These are phyloP conservation scores for Monosporascus sp. DNA, from an alignment of 2,329 filamentous ascomycete species.

Conservation along the genomic window DNA sequence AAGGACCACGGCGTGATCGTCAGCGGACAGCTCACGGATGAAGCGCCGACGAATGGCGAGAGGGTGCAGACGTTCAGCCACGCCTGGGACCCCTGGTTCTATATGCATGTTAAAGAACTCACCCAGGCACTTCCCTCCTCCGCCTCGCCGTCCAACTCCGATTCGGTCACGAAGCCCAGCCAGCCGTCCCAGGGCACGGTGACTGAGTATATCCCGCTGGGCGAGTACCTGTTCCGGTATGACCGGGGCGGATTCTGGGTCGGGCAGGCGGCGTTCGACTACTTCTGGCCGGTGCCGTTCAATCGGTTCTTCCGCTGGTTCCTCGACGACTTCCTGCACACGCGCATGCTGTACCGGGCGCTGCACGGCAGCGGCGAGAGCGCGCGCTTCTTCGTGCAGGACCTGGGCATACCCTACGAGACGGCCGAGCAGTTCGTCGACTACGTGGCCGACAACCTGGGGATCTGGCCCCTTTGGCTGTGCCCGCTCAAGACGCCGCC, in stretches of 20 bases:
- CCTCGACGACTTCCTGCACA: constrained; percentile 68
- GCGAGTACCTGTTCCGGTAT: constrained; percentile 72
- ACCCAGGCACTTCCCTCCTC: constrained; percentile 25
- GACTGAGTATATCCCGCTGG: constrained; percentile 58
- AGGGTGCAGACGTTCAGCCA: constrained; percentile 36
- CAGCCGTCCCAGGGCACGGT: constrained; percentile 10
- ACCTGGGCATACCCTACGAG: constrained; percentile 54
- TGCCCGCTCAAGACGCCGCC: constrained; percentile 46
- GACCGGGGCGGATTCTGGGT: constrained; percentile 74
- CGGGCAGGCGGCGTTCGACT: constrained; percentile 58
- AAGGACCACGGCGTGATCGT: constrained; percentile 60
- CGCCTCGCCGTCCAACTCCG: constrained; percentile 9
- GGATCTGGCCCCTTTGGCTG: constrained; percentile 57
- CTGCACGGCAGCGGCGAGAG: constrained; percentile 63
- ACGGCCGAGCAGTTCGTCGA: constrained; percentile 47
- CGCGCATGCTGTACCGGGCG: constrained; percentile 68
- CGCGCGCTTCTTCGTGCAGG: constrained; percentile 62
- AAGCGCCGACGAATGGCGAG: constrained; percentile 30
- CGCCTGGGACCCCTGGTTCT: constrained; percentile 69
- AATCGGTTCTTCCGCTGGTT: constrained; percentile 60
- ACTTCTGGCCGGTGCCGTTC: constrained; percentile 62
- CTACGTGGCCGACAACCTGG: constrained; percentile 45
- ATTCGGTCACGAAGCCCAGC: not conserved
- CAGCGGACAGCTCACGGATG: constrained; percentile 56
- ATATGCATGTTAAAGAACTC: constrained; percentile 58